Evolutionary conservation across 2,329 filamentous ascomycete species (phyloP).

Genomic region (Ascochyta lentis): DNA sequence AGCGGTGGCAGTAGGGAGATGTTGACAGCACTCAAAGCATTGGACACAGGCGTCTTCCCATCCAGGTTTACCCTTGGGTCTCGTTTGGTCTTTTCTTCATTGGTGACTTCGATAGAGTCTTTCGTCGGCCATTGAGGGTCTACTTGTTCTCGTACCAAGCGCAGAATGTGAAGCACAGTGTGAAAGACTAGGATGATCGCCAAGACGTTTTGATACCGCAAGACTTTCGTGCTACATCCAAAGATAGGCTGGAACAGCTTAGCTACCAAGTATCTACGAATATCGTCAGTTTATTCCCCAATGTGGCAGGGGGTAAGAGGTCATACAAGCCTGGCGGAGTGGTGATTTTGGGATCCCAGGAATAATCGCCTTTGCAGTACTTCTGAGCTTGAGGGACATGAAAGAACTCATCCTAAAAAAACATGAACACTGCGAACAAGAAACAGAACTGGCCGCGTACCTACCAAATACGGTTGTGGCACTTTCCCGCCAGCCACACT

Average conservation of each 20-base stretch:
- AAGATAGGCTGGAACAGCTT: conserved; percentile 47
- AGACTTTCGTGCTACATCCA: conserved; percentile 49
- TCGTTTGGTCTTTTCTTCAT: neutral
- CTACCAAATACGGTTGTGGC: conserved; percentile 65
- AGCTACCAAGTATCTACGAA: conserved; percentile 51
- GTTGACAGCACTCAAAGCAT: conserved; percentile 73
- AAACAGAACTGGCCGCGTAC: conserved; percentile 14
- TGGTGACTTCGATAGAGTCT: neutral
- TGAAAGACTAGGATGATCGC: conserved; percentile 46
- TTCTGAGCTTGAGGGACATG: conserved; percentile 90
- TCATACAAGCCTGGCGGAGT: conserved; percentile 82
- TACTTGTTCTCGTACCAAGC: neutral
- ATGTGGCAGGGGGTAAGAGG: conserved; percentile 8
- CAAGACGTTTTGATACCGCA: conserved; percentile 50
- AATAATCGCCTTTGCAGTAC: conserved; percentile 74
- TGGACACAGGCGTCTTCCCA: conserved; percentile 39
- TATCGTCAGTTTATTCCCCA: neutral
- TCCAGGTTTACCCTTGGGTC: neutral
- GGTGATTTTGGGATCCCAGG: conserved; percentile 97
- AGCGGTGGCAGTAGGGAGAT: conserved; percentile 84
- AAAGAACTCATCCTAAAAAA: conserved; percentile 77
- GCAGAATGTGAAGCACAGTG: conserved; percentile 3
- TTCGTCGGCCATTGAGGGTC: neutral
- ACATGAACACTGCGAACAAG: no score
- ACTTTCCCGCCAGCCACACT: conserved; percentile 56